Percentiles rank a stretch among this genome's conserved stretches.
phyloP scores from a whole-genome alignment of 306 rosid species.

The Astragalus membranaceus region DNA sequence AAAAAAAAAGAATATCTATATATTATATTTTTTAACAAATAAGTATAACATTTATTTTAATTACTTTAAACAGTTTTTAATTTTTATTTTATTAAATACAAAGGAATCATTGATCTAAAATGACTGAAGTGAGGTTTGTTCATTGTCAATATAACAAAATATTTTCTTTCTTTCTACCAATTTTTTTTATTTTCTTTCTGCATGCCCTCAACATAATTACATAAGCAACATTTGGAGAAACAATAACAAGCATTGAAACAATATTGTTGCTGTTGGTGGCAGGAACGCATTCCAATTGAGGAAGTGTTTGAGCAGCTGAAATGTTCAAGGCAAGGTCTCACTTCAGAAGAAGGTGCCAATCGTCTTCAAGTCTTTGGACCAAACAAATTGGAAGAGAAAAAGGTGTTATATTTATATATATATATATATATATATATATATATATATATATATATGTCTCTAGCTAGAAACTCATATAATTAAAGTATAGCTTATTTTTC shows the following conservation, averaged over 20 bases:
- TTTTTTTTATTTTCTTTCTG: no score
- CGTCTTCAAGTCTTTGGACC: constrained; percentile 91
- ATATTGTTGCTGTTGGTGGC: not conserved
- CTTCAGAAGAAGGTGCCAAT: constrained; percentile 73
- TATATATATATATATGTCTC: not conserved
- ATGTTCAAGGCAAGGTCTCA: constrained; percentile 76
- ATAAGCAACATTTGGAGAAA: not conserved
- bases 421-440: not conserved
- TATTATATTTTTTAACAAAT: no score
- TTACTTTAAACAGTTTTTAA: no score
- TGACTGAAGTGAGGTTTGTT: no score
- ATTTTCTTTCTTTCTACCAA: no score
- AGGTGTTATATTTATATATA: constrained; percentile 20
- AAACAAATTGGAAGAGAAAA: constrained; percentile 95
- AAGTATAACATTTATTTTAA: no score
- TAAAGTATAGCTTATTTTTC: not conserved
- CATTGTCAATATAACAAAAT: no score
- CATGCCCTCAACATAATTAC: no score
- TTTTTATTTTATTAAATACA: no score
- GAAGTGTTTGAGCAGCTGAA: constrained; percentile 90
- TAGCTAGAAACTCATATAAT: not conserved
- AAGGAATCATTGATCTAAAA: no score
- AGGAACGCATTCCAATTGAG: constrained; percentile 83
- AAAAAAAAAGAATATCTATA: no score
- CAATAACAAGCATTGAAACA: not conserved